Evolutionary conservation across 1,284 basidiomycete genomes (phyloP).

Genomic region (Grifola frondosa): DNA sequence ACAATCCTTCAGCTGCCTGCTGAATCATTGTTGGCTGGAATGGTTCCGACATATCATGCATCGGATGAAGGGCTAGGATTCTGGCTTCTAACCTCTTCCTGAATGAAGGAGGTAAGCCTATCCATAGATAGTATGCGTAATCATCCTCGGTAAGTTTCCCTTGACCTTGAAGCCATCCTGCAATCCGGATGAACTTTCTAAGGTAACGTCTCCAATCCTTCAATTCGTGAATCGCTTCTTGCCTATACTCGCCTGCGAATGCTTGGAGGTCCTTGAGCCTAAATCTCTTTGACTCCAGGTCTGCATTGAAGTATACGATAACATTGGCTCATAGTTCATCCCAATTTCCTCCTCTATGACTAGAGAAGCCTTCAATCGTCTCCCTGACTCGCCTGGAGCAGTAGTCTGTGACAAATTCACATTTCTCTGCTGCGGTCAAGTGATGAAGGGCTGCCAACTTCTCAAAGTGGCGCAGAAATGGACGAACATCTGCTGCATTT

Average conservation of each 20-base stretch:
- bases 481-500: neutral
- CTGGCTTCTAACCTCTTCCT: neutral
- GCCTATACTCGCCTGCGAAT: neutral
- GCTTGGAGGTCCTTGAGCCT: neutral
- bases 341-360: neutral
- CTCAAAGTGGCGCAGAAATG: constrained; percentile 3
- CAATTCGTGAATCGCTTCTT: neutral
- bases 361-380: constrained; percentile 2
- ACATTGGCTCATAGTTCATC: neutral
- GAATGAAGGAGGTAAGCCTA: neutral
- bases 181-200: constrained; percentile 1
- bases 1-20: neutral
- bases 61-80: neutral
- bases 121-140: constrained; percentile 1
- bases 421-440: constrained; percentile 2
- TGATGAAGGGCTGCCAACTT: constrained; percentile 2
- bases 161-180: constrained; percentile 1
- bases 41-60: constrained; percentile 3
- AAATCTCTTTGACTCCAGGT: constrained; percentile 3
- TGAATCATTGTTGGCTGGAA: neutral
- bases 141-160: neutral
- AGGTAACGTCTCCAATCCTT: constrained; percentile 2
- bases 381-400: constrained; percentile 1
- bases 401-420: constrained; percentile 3
- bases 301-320: constrained; percentile 4